Percentiles rank a stretch among this genome's conserved stretches.
Evolutionary conservation across 108 stramenopile genomes (phyloP).

Genomic region (Nannochloropsis oceanica): DNA sequence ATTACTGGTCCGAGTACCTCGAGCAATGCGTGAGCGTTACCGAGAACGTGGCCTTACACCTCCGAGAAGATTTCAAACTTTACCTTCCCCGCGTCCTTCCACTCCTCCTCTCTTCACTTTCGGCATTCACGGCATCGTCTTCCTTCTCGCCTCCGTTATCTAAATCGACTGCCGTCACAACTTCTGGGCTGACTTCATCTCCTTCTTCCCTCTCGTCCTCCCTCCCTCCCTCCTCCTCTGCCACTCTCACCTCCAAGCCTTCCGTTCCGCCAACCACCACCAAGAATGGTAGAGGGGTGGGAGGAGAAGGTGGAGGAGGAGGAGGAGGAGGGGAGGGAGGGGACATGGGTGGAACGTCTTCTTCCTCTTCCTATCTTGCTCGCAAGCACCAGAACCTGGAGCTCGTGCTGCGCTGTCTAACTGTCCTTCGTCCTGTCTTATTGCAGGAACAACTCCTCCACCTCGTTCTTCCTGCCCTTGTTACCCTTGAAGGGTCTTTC

Average conservation of each 20-base stretch:
- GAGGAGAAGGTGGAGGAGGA: background rate
- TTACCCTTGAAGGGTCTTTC: background rate
- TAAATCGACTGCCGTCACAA: background rate
- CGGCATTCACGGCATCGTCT: background rate
- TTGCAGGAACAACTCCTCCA: background rate
- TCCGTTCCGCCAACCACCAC: background rate
- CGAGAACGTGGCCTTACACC: constrained; percentile 56
- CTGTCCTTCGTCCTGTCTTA: background rate
- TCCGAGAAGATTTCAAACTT: constrained; percentile 61
- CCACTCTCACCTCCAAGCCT: background rate
- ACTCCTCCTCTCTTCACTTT: constrained; percentile 41
- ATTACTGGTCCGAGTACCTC: constrained; percentile 75
- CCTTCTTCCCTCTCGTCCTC: background rate
- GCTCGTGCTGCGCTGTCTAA: background rate
- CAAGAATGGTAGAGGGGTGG: background rate
- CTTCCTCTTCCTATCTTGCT: background rate
- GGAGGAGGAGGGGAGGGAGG: background rate
- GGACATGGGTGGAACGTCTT: background rate
- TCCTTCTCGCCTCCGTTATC: background rate
- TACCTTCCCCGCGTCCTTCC: constrained; percentile 59
- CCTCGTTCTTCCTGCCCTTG: background rate
- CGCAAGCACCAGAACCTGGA: background rate
- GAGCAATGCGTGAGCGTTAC: constrained; percentile 61
- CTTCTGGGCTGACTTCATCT: background rate
- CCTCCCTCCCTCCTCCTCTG: background rate